Evolutionary conservation across 129 eudicot genomes (phyloP), one percentile per base, ranked within the genome.

Genomic region (Erigeron canadensis): DNA sequence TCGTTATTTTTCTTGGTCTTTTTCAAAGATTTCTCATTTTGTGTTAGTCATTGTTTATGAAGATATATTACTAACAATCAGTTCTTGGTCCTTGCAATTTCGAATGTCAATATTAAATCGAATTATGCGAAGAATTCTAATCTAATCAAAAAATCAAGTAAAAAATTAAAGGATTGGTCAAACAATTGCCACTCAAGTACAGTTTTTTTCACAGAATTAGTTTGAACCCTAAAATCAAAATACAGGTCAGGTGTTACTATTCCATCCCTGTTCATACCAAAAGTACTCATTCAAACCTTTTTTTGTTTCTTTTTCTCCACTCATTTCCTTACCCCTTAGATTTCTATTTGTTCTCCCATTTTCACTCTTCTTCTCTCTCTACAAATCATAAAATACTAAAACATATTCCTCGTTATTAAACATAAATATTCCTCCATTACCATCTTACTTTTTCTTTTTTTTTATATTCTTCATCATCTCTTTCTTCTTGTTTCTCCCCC

Each of bases 381-480:
- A 6, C 11, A 42, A 71, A 40, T 71, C 71, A 50, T 75, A 70
- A 78, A 78, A 82, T 64, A 53, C 16, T n/a, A 51, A 51, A n/a
- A n/a, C n/a, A n/a, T 5, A 48, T 1, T 70, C 60, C 46, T 6
- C 65, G 10, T 42, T 81, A 72, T 72, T 81, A 62, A 19, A 53
- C 42, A 64, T 59, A 22, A 75, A 59, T 62, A 63, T 74, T 80
- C 75, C 77, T 74, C 80, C 80, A 74, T 80, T 74, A 69, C 76
- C 75, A 58, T 75, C 81, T 68, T 83, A 71, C 82, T 86, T 73
- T 75, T 86, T 73, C 71, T 77, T 80, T 83, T 5, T n/a, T n/a
- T n/a, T n/a, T n/a, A n/a, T n/a, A 69, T 73, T 73, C 38, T 85
- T 70, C 81, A 63, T 70, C 81, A 63, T 53, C 62, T 47, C 83